phyloP scores from a whole-genome alignment of 2,329 filamentous ascomycete species.

The Eutypella sp. region DNA sequence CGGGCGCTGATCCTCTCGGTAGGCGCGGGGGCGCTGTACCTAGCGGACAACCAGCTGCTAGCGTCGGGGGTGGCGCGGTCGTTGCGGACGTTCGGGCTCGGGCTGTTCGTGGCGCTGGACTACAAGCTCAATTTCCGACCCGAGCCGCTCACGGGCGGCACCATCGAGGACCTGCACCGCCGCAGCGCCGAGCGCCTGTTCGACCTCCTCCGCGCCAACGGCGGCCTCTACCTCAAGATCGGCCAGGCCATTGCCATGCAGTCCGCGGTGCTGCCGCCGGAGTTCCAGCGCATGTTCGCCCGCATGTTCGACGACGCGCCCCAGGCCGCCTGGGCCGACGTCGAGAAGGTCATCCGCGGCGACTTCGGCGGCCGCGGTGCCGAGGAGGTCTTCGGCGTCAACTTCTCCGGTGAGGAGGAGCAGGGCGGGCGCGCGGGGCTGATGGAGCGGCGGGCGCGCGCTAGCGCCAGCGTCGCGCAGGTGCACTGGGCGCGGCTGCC shows the following conservation, averaged over 20 bases:
- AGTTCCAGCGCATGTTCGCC: constrained; percentile 94
- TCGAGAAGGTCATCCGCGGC: constrained; percentile 77
- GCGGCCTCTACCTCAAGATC: constrained; percentile 93
- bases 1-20: constrained; percentile 60
- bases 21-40: constrained; percentile 57
- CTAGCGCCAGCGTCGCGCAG: constrained; percentile 89
- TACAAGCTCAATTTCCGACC: constrained; percentile 96
- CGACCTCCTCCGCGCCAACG: constrained; percentile 76
- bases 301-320: constrained; percentile 98
- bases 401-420: constrained; percentile 67
- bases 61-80: constrained; percentile 75
- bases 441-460: constrained; percentile 57
- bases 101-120: constrained; percentile 77
- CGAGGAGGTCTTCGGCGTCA: constrained; percentile 90
- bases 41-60: constrained; percentile 69
- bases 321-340: constrained; percentile 81
- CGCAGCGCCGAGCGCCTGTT: constrained; percentile 82
- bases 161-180: constrained; percentile 71
- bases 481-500: constrained; percentile 87
- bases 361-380: constrained; percentile 81
- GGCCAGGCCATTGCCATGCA: constrained; percentile 99
- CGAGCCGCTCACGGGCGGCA: constrained; percentile 67
- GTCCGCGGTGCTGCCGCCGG: constrained; percentile 83
- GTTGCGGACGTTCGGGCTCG: constrained; percentile 73
- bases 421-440: constrained; percentile 62